A percentile compares a stretch with the other conserved stretches of the same genome.
These are phyloP conservation scores for Breynia disticha DNA, from an alignment of 441 rosid genomes.

Conservation along the genomic window DNA sequence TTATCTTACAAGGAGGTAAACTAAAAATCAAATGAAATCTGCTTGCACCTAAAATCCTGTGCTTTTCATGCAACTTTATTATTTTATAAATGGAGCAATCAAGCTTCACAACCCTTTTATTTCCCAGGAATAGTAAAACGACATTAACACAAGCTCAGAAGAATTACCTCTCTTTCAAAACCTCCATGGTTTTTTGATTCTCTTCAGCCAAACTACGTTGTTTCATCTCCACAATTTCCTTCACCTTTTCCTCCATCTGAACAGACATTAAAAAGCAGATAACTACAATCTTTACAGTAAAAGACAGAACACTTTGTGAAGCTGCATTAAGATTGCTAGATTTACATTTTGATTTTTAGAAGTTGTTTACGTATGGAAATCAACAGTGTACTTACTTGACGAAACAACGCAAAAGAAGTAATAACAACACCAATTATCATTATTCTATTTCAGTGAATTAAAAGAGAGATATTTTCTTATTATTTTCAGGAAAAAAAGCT, in stretches of 20 bases:
- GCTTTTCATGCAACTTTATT: background rate
- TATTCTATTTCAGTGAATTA: too few species aligned
- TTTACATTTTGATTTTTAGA: background rate
- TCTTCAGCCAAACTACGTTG: conserved; percentile 97
- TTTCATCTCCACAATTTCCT: conserved; percentile 97
- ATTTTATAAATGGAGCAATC: conserved; percentile 2
- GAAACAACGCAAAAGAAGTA: too few species aligned
- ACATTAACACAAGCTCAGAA: background rate
- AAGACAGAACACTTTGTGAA: background rate
- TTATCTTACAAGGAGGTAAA: background rate
- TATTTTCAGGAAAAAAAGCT: too few species aligned
- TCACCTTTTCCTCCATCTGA: conserved; percentile 99
- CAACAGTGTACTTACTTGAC: too few species aligned
- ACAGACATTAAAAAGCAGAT: conserved; percentile 3
- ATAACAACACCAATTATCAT: too few species aligned
- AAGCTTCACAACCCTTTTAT: background rate
- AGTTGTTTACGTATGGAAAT: too few species aligned
- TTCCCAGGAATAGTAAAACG: too few species aligned
- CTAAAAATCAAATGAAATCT: background rate
- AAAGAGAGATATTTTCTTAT: too few species aligned
- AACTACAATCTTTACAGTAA: conserved; percentile 2
- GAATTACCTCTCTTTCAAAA: conserved; percentile 75
- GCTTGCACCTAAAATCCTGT: background rate
- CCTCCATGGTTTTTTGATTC: conserved; percentile 92
- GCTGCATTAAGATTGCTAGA: background rate